A percentile compares a stretch with the other conserved stretches of the same genome.
phyloP scores from a whole-genome alignment of 1,139 yeast species.

The Magnusiomyces starmeri region DNA sequence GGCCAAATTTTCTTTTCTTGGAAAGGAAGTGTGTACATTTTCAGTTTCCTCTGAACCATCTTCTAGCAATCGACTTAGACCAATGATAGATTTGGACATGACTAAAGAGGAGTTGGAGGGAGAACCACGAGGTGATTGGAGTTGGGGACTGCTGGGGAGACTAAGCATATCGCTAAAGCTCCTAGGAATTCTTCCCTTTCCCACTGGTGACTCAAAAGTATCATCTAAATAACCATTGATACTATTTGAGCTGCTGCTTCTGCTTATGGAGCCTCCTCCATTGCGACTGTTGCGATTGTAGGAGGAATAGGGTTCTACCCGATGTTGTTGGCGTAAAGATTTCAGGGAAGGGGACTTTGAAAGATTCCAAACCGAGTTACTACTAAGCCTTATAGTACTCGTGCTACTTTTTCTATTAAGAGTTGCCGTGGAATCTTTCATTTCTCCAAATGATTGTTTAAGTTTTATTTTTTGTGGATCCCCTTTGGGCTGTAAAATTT shows the following conservation, averaged over 20 bases:
- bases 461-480: no score
- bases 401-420: neutral
- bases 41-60: no score
- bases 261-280: neutral
- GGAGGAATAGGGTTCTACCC: neutral
- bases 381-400: neutral
- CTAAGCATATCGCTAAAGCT: neutral
- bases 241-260: neutral
- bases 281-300: no score
- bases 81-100: neutral
- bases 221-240: neutral
- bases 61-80: neutral
- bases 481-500: neutral
- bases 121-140: neutral
- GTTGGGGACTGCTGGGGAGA: neutral
- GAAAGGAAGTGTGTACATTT: no score
- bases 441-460: no score
- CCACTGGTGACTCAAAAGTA: neutral
- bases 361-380: conserved; percentile 1
- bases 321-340: neutral
- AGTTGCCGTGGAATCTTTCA: neutral
- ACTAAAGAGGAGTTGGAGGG: neutral
- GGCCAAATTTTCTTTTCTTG: no score
- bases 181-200: neutral
- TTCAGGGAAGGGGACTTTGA: neutral